These are phyloP conservation scores for Oryza officinalis DNA, from an alignment of 176 grass and related monocot species.

Conservation along the genomic window DNA sequence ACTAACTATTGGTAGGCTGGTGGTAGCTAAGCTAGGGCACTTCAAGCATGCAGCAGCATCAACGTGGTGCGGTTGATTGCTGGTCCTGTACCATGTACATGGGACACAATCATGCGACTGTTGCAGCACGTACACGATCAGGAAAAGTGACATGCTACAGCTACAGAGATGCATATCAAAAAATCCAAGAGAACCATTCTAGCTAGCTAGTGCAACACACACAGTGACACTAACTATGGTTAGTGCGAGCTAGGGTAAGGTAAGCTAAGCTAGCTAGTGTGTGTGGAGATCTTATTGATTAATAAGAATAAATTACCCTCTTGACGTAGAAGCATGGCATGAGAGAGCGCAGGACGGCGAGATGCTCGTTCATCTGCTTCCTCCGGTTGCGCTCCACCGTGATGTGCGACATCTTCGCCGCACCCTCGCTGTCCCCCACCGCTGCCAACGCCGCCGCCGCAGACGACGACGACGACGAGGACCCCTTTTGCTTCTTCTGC, in stretches of 20 bases:
- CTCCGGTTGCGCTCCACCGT: slow-evolving; percentile 90
- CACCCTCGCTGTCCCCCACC: not conserved
- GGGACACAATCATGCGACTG: not conserved
- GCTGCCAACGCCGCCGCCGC: not conserved
- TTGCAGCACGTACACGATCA: not conserved
- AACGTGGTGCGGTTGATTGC: not conserved
- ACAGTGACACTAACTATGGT: not conserved
- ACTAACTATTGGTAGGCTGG: not conserved
- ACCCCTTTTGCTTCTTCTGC: slow-evolving; percentile 52
- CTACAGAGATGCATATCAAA: not conserved
- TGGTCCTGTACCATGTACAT: not conserved
- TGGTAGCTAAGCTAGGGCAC: not conserved
- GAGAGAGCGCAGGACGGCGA: slow-evolving; percentile 63
- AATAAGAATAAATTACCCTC: slow-evolving; percentile 43
- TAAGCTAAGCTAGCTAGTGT: not conserved
- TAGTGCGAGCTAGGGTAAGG: not conserved
- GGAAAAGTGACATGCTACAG: not conserved
- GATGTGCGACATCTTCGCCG: slow-evolving; percentile 60
- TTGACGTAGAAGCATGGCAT: slow-evolving; percentile 93
- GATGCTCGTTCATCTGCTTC: slow-evolving; percentile 90
- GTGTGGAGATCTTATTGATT: too few species aligned
- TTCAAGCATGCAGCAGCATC: not conserved
- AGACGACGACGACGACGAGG: not conserved
- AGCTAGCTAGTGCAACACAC: not conserved
- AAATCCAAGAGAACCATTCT: too few species aligned